Evolutionary conservation across 345 rosid species (phyloP), one percentile per base, ranked within the genome.

Genomic region (Punica granatum): DNA sequence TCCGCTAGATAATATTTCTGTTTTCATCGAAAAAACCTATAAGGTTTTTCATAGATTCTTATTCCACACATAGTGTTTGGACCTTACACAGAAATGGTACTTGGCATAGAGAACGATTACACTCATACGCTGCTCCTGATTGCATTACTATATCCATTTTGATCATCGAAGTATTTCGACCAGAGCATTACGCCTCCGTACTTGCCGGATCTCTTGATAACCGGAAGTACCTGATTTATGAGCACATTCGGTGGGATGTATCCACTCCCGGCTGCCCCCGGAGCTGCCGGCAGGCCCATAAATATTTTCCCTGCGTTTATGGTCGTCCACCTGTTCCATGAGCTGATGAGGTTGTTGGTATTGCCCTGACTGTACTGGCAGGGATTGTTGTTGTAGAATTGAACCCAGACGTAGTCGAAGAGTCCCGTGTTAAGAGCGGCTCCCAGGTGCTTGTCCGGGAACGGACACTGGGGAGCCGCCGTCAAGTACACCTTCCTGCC

Each of bases 381-480:
- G 0, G 73, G 79, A 4, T 76, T 78, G 41, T 88, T 86, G 74
- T 84, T 81, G 75, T 82, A 86, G 71, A 88, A 82, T 37, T 79
- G 87, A 63, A 84, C 65, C 87, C 87, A 85, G 23, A 81, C 85
- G 46, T 74, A 76, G 69, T 85, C 87, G 49, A 86, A 86, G 13
- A 84, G 79, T n/a, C 64, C 83, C 8, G 90, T 85, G 54, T 74
- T 76, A n/a, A 85, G 77, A 12, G 86, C 81, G 48, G 41, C 46
- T 46, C 84, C 82, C 65, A 85, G 37, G 23, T 67, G 67, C 2
- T 75, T 74, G 33, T 85, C 88, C 0, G 88, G 90, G 69, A 75
- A 83, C 35, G 83, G 88, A 70, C 92, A 83, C 21, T 85, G 87
- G 19, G 88, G 88, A 56, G 90, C 88, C 48, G 84, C 90, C 9